A percentile compares a stretch with the other conserved stretches of the same genome.
Evolutionary conservation across 306 rosid species (phyloP).

Genomic region (Lotus japonicus): DNA sequence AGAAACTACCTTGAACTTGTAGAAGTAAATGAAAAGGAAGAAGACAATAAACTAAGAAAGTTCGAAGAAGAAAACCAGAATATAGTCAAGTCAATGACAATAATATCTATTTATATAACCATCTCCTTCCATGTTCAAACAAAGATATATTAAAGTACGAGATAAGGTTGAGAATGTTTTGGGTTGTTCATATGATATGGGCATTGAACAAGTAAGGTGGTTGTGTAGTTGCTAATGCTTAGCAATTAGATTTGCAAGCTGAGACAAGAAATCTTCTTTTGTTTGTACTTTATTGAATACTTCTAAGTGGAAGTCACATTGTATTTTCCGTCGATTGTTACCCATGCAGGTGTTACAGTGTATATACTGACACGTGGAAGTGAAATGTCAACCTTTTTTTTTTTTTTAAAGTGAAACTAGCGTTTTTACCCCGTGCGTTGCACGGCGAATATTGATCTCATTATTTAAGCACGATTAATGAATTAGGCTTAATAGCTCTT

Average conservation of each 20-base stretch:
- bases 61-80: conserved; percentile 2
- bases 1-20: background rate
- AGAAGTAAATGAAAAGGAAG: conserved; percentile 4
- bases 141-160: background rate
- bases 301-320: background rate
- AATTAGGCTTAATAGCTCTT: no score
- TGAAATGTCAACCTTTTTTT: background rate
- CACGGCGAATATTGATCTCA: no score
- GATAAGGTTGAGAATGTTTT: background rate
- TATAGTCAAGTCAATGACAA: conserved; percentile 28
- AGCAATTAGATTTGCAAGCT: background rate
- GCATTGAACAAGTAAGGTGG: background rate
- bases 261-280: background rate
- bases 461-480: no score
- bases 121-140: background rate
- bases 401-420: no score
- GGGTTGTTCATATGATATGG: background rate
- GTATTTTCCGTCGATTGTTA: background rate
- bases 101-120: background rate
- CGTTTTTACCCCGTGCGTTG: no score
- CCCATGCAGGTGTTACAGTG: background rate
- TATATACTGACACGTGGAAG: background rate
- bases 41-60: conserved; percentile 1
- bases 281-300: background rate
- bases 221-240: no score